These are phyloP conservation scores for Lactarius sp. DNA, from an alignment of 768 basidiomycete species.

Conservation along the genomic window DNA sequence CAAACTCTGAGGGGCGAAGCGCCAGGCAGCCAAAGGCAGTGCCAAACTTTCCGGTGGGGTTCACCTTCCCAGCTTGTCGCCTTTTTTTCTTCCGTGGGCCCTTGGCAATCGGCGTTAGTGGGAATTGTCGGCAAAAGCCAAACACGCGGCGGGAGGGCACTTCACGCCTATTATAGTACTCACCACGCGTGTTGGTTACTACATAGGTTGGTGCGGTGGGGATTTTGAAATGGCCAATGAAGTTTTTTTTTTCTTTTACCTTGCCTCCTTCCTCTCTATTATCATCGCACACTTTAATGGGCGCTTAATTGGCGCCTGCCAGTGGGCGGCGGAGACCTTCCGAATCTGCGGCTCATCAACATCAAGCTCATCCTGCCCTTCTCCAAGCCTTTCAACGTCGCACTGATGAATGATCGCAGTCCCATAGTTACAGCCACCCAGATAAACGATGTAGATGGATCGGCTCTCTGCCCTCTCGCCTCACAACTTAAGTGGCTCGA, in stretches of 20 bases:
- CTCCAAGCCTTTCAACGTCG: neutral
- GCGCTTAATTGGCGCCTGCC: neutral
- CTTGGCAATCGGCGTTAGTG: neutral
- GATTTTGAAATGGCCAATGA: neutral
- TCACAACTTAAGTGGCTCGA: neutral
- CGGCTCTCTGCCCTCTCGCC: neutral
- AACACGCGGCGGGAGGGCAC: neutral
- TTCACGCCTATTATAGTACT: neutral
- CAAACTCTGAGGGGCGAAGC: neutral
- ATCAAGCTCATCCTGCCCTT: neutral
- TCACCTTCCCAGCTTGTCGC: neutral
- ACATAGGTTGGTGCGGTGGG: neutral
- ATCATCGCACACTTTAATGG: neutral
- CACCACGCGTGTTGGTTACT: neutral
- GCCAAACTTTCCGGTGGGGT: too few relatives aligned
- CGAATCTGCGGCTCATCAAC: neutral
- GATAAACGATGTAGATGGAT: conserved; percentile 1
- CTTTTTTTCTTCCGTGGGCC: neutral
- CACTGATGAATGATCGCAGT: conserved; percentile 11
- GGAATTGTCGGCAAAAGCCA: neutral
- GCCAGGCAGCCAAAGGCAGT: neutral
- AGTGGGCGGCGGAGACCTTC: neutral
- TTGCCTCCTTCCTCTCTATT: neutral
- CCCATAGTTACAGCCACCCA: neutral
- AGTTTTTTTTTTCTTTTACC: neutral